Evolutionary conservation across 2,329 filamentous ascomycete species (phyloP), one percentile per base, ranked within the genome.

Genomic region (Epichloe gansuensis): DNA sequence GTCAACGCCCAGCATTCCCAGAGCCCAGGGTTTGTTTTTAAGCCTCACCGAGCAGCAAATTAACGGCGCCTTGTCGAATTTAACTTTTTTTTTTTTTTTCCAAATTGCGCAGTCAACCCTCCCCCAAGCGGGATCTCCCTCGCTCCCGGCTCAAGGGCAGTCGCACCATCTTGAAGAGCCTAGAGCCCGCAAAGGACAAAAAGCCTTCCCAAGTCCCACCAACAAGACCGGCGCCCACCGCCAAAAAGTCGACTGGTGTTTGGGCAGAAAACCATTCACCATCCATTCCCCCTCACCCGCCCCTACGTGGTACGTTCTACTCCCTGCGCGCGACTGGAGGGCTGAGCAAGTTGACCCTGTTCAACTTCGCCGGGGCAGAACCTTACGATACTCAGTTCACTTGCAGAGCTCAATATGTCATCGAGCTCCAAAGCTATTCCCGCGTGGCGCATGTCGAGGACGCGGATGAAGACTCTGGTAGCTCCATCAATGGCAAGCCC

Each of bases 381-480:
- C 37, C 49, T 56, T 48, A 52, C 47, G 51, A 38, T 44, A 57
- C 48, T 50, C 38, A 31, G 3, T 34, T 44, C 38, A 17, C 13
- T 43, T 37, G 43, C 47, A 34, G 21, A 56, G 47, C 56, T 57
- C 64, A 66, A 61, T 62, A 79, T 79, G 75, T 67, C 73, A 53
- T 51, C 47, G 39, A 62, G 61, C 59, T 58, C 57, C 60, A 65
- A 58, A 59, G 55, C 49, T 57, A 55, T 55, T 60, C 63, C 46
- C 57, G 66, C 59, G 66, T 73, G 52, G 71, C 72, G 53, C 72
- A 72, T 61, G 68, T 77, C 54, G 72, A 80, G 62, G 77, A 79
- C 38, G 56, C 55, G 52, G 74, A 67, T 46, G 74, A 78, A 59
- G 75, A 78, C 49, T 66, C 69, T 12, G 74, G 70, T 42, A 72